Percentiles rank a stretch among this genome's conserved stretches.
Conservation (phyloP, 177 flowering plant genomes). For the Vitis hybrid region DNA sequence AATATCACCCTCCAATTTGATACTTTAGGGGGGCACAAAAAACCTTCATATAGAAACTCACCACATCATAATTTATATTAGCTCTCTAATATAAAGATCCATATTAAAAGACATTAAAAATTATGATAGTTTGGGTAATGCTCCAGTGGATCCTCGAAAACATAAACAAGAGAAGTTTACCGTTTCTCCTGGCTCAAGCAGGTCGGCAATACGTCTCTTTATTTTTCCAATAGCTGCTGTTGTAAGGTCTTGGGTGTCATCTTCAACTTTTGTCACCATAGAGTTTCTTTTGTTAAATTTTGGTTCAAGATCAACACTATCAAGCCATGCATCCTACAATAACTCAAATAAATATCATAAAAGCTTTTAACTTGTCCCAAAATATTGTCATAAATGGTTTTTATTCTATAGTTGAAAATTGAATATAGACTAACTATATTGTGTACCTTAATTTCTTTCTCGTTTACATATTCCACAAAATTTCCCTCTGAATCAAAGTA, state of each 20-base stretch:
- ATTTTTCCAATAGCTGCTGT: slow-evolving; percentile 70
- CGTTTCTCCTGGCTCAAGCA: slow-evolving; percentile 87
- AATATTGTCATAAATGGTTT: neutral
- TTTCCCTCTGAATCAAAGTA: slow-evolving; percentile 87
- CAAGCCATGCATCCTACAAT: slow-evolving; percentile 96
- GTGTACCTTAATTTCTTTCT: slow-evolving; percentile 67
- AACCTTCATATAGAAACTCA: too few relatives aligned
- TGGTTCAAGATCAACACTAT: slow-evolving; percentile 62
- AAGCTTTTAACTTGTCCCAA: neutral
- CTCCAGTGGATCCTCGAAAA: neutral
- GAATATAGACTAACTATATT: neutral
- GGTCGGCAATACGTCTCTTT: slow-evolving; percentile 82
- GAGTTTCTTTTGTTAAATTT: slow-evolving; percentile 30
- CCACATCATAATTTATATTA: too few relatives aligned
- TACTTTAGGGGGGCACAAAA: too few relatives aligned
- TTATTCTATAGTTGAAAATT: neutral
- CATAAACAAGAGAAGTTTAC: slow-evolving; percentile 27
- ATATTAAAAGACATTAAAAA: neutral
- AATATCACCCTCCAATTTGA: too few relatives aligned
- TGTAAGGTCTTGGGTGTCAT: slow-evolving; percentile 51
- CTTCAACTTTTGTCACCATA: slow-evolving; percentile 27
- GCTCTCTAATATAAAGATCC: too few relatives aligned
- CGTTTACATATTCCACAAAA: slow-evolving; percentile 71
- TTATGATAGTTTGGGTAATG: neutral
- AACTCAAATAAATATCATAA: neutral